Evolutionary conservation across 1,139 yeast species (phyloP).

Genomic region (Chernovozyma sophiae-reginae): DNA sequence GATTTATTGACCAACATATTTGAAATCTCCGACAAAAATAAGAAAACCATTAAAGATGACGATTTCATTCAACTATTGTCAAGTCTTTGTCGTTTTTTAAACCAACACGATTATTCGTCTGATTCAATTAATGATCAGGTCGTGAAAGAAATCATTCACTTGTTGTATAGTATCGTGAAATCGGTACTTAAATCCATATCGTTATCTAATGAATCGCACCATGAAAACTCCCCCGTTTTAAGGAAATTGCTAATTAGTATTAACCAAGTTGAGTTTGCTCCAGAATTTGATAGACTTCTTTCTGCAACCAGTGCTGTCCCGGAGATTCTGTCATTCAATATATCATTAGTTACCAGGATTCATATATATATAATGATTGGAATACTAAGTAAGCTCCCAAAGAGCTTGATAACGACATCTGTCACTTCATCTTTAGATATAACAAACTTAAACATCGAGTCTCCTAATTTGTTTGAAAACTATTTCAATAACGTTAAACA

Average conservation of each 20-base stretch:
- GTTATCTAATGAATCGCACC: neutral
- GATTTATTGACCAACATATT: constrained; percentile 3
- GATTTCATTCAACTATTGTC: neutral
- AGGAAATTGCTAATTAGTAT: constrained; percentile 18
- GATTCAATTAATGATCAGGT: neutral
- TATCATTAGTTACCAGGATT: constrained; percentile 15
- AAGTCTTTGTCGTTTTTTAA: neutral
- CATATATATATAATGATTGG: constrained; percentile 5
- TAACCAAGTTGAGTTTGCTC: constrained; percentile 21
- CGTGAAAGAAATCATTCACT: constrained; percentile 18
- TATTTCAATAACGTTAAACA: constrained; percentile 11
- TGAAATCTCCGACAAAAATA: neutral
- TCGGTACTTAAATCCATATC: constrained; percentile 15
- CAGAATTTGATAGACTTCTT: constrained; percentile 17
- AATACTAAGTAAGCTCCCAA: neutral
- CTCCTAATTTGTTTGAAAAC: constrained; percentile 21
- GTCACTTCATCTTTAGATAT: constrained; percentile 24
- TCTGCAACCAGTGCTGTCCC: constrained; percentile 1
- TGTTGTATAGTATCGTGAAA: constrained; percentile 24
- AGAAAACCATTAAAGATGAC: neutral
- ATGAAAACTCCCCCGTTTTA: constrained; percentile 14
- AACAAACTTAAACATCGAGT: constrained; percentile 18
- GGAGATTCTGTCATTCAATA: constrained; percentile 4
- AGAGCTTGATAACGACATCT: neutral
- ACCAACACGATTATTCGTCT: neutral